phyloP scores from a whole-genome alignment of 305 asterid species.

The Fraxinus nigra region DNA sequence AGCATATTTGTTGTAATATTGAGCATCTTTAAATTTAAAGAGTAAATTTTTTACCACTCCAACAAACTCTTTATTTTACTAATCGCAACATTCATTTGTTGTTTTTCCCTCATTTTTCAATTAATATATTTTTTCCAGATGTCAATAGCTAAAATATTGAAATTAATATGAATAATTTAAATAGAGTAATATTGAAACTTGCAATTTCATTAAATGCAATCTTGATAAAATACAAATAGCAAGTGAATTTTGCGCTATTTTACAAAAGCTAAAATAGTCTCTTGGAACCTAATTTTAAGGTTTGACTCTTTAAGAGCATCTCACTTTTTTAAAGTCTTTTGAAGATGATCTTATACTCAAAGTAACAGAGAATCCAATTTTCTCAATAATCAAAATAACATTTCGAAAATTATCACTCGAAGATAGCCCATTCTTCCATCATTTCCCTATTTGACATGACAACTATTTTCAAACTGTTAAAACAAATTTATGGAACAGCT shows the following conservation, averaged over 20 bases:
- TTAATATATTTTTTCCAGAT: background rate
- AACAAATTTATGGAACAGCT: slow-evolving; percentile 9
- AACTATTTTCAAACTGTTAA: slow-evolving; percentile 5
- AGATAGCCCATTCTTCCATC: slow-evolving; percentile 1
- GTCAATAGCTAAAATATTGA: background rate
- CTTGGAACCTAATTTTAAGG: background rate
- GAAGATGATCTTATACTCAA: background rate
- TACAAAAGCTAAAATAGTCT: background rate
- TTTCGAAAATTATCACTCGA: background rate
- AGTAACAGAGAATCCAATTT: background rate
- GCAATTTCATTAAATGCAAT: background rate
- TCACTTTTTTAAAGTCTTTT: background rate
- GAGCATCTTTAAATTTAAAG: background rate
- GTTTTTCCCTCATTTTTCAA: background rate
- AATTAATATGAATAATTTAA: background rate
- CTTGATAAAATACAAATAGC: background rate
- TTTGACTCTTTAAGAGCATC: background rate
- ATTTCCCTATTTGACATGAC: background rate
- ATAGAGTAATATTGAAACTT: background rate
- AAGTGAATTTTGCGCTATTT: background rate
- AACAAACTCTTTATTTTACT: background rate
- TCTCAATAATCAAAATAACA: slow-evolving; percentile 3
- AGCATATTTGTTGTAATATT: background rate
- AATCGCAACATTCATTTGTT: background rate
- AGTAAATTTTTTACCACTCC: background rate